Percentiles rank a stretch among this genome's conserved stretches.
These are phyloP conservation scores for Alternaria burnsii DNA, from an alignment of 2,329 filamentous ascomycete species.

Conservation along the genomic window DNA sequence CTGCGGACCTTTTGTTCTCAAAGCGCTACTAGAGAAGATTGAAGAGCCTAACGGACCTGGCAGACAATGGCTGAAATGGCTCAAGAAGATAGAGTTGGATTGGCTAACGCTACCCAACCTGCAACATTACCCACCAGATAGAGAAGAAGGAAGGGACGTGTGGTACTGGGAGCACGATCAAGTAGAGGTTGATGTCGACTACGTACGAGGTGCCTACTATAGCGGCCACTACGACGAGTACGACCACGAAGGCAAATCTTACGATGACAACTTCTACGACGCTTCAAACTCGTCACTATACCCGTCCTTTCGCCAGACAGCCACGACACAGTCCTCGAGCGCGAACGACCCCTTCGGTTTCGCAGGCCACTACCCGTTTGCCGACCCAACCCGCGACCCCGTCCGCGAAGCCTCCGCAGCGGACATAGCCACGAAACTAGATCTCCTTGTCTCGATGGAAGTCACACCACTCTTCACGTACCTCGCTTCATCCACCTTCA, in stretches of 20 bases:
- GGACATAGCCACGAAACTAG: slow-evolving; percentile 40
- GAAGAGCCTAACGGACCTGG: slow-evolving; percentile 35
- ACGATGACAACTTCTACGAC: slow-evolving; percentile 49
- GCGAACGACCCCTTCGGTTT: slow-evolving; percentile 42
- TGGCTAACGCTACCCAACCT: slow-evolving; percentile 50
- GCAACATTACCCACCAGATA: slow-evolving; percentile 41
- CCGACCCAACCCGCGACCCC: slow-evolving; percentile 29
- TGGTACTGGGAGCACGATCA: slow-evolving; percentile 39
- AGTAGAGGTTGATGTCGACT: slow-evolving; percentile 40
- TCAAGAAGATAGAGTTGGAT: slow-evolving; percentile 44
- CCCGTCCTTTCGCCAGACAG: slow-evolving; percentile 31
- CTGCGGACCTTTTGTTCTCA: slow-evolving; percentile 48
- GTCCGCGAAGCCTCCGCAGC: slow-evolving; percentile 24
- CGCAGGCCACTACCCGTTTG: slow-evolving; percentile 43
- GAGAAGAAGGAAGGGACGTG: slow-evolving; percentile 30
- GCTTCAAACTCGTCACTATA: slow-evolving; percentile 38
- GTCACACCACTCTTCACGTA: slow-evolving; percentile 47
- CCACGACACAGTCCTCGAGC: slow-evolving; percentile 10
- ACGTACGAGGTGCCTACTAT: slow-evolving; percentile 36
- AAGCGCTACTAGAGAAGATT: slow-evolving; percentile 38
- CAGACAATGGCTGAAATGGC: slow-evolving; percentile 42
- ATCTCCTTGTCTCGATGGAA: slow-evolving; percentile 44
- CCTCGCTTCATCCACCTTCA: slow-evolving; percentile 37
- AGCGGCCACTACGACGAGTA: slow-evolving; percentile 44
- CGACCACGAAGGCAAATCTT: slow-evolving; percentile 44